Base-by-base conservation (phyloP, 139 green algal species). In the Chlamydomonas sphaeroides region DNA sequence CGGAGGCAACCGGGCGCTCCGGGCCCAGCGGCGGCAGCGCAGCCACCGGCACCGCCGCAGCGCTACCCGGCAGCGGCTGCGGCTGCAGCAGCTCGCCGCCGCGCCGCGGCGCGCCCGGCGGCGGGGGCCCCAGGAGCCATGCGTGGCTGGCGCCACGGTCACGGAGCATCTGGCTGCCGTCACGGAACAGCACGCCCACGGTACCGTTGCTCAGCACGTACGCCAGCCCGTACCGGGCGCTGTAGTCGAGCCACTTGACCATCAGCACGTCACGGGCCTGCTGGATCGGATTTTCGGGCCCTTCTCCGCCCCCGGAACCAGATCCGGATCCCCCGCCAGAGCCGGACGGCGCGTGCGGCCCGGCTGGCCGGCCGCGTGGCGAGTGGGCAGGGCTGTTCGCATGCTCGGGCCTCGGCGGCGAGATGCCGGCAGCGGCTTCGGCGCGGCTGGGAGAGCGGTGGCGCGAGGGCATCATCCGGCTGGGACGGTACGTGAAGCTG, bases 201-300 rank as follows among this genome's bases (percentile, higher is more conserved):
- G 77, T 30, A 28, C 65, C 65, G 77, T 84, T 84, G 35, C 42
- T 66, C 17, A 84, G 65, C 33, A 84, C 8, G 77, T 76, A 84
- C 36, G 77, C 41, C 25, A 84, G 56, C 35, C 77, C 77, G 48
- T 84, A 84, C 65, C 65, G 65, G 33, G 77, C 67, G 11, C 41
- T 65, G 65, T 84, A 74, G 28, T 76, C 77, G 25, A 84, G 18
- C 77, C 77, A 84, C 36, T 84, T 75, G 26, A 84, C 77, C 35
- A 75, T 28, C 17, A 84, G 63, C 28, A 84, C 77, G 4, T 67
- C 65, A 45, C 77, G 32, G 30, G n/a, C 14, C 30, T 39, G 61
- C 61, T 41, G 61, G 28, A n/a, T n/a, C n/a, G n/a, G n/a, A n/a
- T n/a, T n/a, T n/a, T n/a, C n/a, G n/a, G n/a, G n/a, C n/a, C n/a